Conservation (phyloP, 2,329 filamentous ascomycete species). For the Phaeomoniella chlamydospora region DNA sequence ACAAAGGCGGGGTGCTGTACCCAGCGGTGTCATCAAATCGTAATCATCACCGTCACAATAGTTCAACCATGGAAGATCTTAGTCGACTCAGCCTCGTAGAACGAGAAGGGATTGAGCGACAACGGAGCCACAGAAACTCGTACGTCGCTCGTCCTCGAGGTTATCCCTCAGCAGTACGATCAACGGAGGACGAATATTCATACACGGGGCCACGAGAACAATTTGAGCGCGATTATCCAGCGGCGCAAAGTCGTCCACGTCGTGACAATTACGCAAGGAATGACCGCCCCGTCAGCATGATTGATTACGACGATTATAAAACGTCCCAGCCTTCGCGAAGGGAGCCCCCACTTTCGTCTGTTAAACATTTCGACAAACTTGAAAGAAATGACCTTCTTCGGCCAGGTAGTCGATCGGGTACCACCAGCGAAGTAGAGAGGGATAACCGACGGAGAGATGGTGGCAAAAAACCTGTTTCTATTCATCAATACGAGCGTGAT, state of each 20-base stretch:
- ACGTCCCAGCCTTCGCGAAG: constrained; percentile 4
- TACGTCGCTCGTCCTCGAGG: not conserved
- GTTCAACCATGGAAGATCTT: constrained; percentile 9
- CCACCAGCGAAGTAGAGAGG: constrained; percentile 9
- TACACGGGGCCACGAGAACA: constrained; percentile 32
- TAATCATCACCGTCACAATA: constrained; percentile 10
- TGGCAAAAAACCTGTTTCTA: constrained; percentile 8
- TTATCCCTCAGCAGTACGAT: constrained; percentile 8
- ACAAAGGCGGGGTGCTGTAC: constrained; percentile 7
- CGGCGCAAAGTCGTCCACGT: constrained; percentile 13
- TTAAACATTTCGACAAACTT: constrained; percentile 10
- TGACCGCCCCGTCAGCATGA: constrained; percentile 11
- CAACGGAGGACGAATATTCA: constrained; percentile 19
- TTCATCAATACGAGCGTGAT: constrained; percentile 10
- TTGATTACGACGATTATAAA: constrained; percentile 9
- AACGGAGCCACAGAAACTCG: constrained; percentile 9
- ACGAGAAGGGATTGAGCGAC: constrained; percentile 4
- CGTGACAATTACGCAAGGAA: constrained; percentile 16
- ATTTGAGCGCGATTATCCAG: constrained; percentile 28
- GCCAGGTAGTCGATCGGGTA: constrained; percentile 3
- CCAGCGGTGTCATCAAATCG: constrained; percentile 6
- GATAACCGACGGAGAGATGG: constrained; percentile 5
- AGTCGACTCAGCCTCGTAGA: constrained; percentile 5
- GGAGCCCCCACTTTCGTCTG: constrained; percentile 8
- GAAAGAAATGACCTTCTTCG: constrained; percentile 6